A percentile compares a stretch with the other conserved stretches of the same genome.
These are phyloP conservation scores for Aspergillus unguis DNA, from an alignment of 2,329 filamentous ascomycete species.

Conservation along the genomic window DNA sequence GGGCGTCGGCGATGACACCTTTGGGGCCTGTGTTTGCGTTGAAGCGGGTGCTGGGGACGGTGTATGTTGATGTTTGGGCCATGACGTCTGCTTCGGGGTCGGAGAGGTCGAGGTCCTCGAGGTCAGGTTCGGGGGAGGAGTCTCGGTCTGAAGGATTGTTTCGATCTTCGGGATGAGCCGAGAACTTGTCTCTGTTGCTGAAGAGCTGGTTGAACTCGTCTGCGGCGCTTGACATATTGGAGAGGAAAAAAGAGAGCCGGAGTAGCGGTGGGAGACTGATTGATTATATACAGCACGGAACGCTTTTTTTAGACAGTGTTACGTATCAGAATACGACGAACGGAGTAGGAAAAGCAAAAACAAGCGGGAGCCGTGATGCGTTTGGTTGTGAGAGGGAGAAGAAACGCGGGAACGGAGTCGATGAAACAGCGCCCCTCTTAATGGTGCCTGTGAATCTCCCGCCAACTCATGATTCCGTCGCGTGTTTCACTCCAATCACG, in stretches of 20 bases:
- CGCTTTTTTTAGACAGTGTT: slow-evolving; percentile 2
- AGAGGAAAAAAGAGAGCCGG: slow-evolving; percentile 6
- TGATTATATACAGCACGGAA: slow-evolving; percentile 12
- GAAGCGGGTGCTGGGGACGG: slow-evolving; percentile 45
- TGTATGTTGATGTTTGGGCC: slow-evolving; percentile 38
- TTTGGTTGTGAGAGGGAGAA: background rate
- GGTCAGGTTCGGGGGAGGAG: slow-evolving; percentile 25
- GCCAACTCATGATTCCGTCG: no score
- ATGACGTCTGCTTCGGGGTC: slow-evolving; percentile 36
- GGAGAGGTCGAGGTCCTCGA: slow-evolving; percentile 31
- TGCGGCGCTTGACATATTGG: slow-evolving; percentile 43
- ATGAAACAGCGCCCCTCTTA: background rate
- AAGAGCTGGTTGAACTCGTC: slow-evolving; percentile 48
- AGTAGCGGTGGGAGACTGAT: slow-evolving; percentile 14
- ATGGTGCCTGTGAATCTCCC: no score
- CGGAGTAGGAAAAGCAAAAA: slow-evolving; percentile 6
- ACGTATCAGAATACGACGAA: background rate
- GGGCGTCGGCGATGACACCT: slow-evolving; percentile 51
- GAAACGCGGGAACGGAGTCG: background rate
- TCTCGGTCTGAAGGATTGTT: slow-evolving; percentile 26
- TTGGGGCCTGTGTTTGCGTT: slow-evolving; percentile 52
- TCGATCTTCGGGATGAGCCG: slow-evolving; percentile 45
- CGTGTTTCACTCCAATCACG: no score
- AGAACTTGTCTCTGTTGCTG: slow-evolving; percentile 33
- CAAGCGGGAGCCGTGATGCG: background rate